Evolutionary conservation across 2,329 filamentous ascomycete genomes (phyloP), one percentile per base, ranked within the genome.

Genomic region (Beauveria rudraprayagi): DNA sequence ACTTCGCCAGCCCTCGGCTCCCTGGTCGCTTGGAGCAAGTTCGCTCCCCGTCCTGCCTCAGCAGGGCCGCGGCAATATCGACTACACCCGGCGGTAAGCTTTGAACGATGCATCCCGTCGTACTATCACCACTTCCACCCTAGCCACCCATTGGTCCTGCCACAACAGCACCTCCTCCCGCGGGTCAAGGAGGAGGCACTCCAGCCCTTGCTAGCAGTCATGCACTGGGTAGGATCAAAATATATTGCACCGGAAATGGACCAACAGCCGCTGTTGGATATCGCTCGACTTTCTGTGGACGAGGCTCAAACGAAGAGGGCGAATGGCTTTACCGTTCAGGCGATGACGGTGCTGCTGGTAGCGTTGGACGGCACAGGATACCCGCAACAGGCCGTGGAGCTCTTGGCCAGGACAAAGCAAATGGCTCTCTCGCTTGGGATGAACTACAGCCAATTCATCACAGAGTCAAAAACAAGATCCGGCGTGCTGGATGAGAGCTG

Each of bases 401-500:
- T 61, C 22, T n/a, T 61, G 26, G 3, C 2, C 1, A 30, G 43
- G 8, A 34, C 51, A 6, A 61, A 61, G 6, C 8, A 17, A 2
- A 30, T 51, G 43, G 19, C 41, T 9, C 44, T 55, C 10, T 28
- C 37, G 1, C 56, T 59, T 3, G 81, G 83, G 10, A 82, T 86
- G 47, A 59, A 59, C 26, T 34, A 17, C 5, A 6, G 14, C 5
- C 44, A n/a, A 19, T 28, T 48, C 16, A 2, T 26, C 0, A 19
- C 9, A 4, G 16, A 48, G 19, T 17, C 22, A 1, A 22, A 24
- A 16, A 14, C 7, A 14, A 9, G 47, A 14, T 51, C 37, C 6
- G 19, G 14, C 0, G 76, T 89, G 8, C 69, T 90, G 3, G 87
- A 90, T 68, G 90, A 94, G 71, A 87, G 85, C 70, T 85, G 88